Base-by-base conservation (phyloP, 2,329 filamentous ascomycete genomes). In the Aspergillus sp. region DNA sequence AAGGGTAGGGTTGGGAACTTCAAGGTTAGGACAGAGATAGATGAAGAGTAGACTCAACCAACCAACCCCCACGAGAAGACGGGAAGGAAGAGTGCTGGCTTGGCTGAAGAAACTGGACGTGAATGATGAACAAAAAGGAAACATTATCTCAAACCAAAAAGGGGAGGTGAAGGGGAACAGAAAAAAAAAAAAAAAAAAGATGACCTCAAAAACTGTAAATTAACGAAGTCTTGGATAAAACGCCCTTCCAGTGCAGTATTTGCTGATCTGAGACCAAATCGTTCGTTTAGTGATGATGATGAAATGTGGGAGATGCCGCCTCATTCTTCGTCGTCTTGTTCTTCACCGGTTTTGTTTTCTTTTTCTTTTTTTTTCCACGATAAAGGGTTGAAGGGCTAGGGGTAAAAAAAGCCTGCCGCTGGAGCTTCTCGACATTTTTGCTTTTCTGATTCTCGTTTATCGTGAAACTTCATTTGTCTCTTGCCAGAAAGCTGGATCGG, bases 31-130 rank as follows among this genome's bases (percentile, higher is more conserved):
- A 19, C 19, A 1, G 17, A 23, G 46, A 57, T 38, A 11, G 19
- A 31, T 5, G 22, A 28, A 57, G 4, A 34, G 19, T 19, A 49
- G 9, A 31, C 30, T 30, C 8, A 30, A 49, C 11, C 22, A 7
- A 41, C 38, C 23, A 28, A 13, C 31, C 54, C 38, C 55, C 48
- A 57, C 48, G 34, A n/a, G 13, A 47, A 45, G 54, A 41, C 15
- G 54, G 23, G 17, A 50, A 50, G 28, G 19, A 3, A n/a, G 30
- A 28, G 48, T 13, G 43, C 23, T 23, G 23, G 55, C 55, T 57
- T 30, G 23, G 55, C 55, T 57, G 55, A 52, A 57, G 55, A 46
- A 57, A 51, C 55, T 51, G 45, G 55, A 52, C 48, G 45, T 8
- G 23, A 48, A 47, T 5, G 34, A 41, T 4, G 15, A 15, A 41